phyloP scores from a whole-genome alignment of 345 rosid genomes.

The rapeseed (Brassica napus) region DNA sequence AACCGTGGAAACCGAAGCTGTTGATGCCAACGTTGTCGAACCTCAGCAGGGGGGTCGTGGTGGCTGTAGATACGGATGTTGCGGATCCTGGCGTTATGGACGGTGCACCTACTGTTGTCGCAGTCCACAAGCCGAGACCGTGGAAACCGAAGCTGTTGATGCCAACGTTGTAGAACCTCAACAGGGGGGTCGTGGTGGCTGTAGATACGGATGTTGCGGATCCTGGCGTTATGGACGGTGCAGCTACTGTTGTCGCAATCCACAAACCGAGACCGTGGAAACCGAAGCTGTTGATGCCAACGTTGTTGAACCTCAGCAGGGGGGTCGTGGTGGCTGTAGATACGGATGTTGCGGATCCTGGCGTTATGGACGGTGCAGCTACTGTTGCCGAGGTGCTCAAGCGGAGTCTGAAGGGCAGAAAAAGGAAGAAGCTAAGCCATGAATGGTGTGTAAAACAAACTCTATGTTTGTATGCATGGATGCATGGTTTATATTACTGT shows the following conservation, averaged over 20 bases:
- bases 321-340: conserved; percentile 4
- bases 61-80: conserved; percentile 28
- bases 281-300: background rate
- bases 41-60: conserved; percentile 16
- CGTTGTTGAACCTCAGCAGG: background rate
- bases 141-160: conserved; percentile 12
- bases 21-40: conserved; percentile 17
- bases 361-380: conserved; percentile 16
- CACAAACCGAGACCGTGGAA: background rate
- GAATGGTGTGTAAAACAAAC: conserved; percentile 17
- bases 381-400: no score
- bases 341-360: conserved; percentile 21
- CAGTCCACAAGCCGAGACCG: background rate
- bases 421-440: conserved; percentile 29
- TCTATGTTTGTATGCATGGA: conserved; percentile 37
- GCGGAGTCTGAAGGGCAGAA: background rate
- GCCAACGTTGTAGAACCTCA: conserved; percentile 29
- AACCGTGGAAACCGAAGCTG: conserved; percentile 10
- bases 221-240: background rate
- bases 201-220: background rate
- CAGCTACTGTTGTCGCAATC: background rate
- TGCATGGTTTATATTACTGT: conserved; percentile 22
- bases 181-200: background rate
- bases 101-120: conserved; percentile 16
- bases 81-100: conserved; percentile 10